phyloP scores from a whole-genome alignment of 2,329 filamentous ascomycete genomes.

The Alternaria ventricosa region DNA sequence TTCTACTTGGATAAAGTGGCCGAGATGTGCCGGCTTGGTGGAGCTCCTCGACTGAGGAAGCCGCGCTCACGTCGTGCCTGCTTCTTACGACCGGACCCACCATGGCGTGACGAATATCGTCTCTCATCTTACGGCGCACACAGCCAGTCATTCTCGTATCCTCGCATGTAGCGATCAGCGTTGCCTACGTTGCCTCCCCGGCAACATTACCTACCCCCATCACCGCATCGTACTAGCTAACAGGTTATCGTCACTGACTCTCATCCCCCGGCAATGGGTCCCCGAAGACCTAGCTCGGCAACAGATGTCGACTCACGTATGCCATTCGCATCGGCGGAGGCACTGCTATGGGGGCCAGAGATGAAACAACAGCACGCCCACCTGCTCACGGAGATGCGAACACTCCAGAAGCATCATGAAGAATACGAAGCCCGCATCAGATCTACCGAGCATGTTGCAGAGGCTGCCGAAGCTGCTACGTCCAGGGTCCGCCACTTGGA shows the following conservation, averaged over 20 bases:
- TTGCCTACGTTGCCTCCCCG: background rate
- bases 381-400: slow-evolving; percentile 45
- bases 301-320: slow-evolving; percentile 15
- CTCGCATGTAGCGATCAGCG: background rate
- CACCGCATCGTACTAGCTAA: background rate
- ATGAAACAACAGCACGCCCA: slow-evolving; percentile 47
- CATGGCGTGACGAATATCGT: background rate
- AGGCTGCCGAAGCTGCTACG: slow-evolving; percentile 22
- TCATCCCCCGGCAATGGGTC: background rate
- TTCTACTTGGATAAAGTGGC: background rate
- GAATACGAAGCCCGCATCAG: slow-evolving; percentile 29
- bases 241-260: background rate
- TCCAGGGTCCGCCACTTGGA: slow-evolving; percentile 22
- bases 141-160: background rate
- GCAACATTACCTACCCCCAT: background rate
- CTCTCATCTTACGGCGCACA: background rate
- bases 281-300: slow-evolving; percentile 17
- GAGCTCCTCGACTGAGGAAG: slow-evolving; percentile 14
- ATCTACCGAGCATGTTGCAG: slow-evolving; percentile 24
- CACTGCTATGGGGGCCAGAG: slow-evolving; percentile 51
- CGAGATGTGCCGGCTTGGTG: background rate
- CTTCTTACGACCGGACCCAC: slow-evolving; percentile 8
- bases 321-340: slow-evolving; percentile 28
- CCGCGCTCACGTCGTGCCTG: slow-evolving; percentile 12
- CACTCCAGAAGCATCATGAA: slow-evolving; percentile 38